Evolutionary conservation across 257 asterid genomes (phyloP), one percentile per base, ranked within the genome.

Genomic region (Fraxinus americana): DNA sequence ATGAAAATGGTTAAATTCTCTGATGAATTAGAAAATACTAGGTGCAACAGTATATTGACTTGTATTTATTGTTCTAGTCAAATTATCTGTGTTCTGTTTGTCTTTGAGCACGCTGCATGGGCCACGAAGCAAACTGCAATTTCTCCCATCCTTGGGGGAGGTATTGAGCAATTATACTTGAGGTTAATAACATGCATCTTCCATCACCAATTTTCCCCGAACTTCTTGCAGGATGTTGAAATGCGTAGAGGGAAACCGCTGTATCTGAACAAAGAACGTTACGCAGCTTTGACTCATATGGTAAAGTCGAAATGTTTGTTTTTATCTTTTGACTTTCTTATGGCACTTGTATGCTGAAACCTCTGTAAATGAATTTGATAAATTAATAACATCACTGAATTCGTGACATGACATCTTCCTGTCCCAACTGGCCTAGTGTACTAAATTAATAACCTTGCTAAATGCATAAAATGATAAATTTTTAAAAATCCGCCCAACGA

Each of bases 201-300:
- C 77, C 48, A 69, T 38, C 7, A 7, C 23, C 66, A 36, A 12
- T 67, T n/a, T 68, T 27, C 30, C 35, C 59, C 16, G 65, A 48
- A 76, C 45, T 73, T 77, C 65, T 78, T 88, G 85, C 94, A 95
- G 99, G 99, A 93, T 83, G 82, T 82, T 69, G 99, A 89, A 32
- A 90, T 95, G 94, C 82, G 75, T 54, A 86, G 99, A 71, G 99
- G 99, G 25, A 95, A 93, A 81, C 99, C 98, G 8, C 83, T 95
- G 85, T 93, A 83, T 84, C 86, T 95, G 71, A 95, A 91, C 77
- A 90, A 95, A 86, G 99, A 95, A 82, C 94, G 98, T 79, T 95
- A 92, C 67, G 97, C 98, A 25, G 91, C 94, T 82, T 86, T 95
- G 69, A 83, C 92, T 75, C 96, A 93, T 66, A 93, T 95, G 99